Conservation (phyloP, 2,329 filamentous ascomycete species). For the Zymoseptoria crescenta region DNA sequence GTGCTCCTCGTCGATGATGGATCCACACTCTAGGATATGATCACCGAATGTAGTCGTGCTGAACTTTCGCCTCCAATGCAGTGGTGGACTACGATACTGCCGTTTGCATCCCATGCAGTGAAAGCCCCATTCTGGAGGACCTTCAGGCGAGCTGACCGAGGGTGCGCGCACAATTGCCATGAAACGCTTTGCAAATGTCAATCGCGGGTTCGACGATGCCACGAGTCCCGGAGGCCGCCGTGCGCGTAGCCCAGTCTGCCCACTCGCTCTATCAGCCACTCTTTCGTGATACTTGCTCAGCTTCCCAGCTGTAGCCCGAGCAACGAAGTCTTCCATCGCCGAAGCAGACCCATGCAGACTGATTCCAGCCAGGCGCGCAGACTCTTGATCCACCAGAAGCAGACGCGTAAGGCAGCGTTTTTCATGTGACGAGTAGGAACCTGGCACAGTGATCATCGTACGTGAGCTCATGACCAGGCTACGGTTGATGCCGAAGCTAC, state of each 20-base stretch:
- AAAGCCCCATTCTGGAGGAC: not conserved
- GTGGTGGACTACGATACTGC: not conserved
- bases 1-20: not conserved
- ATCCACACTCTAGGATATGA: conserved; percentile 1
- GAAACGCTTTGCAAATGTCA: conserved; percentile 7
- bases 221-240: not conserved
- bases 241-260: too few relatives aligned
- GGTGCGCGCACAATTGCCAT: conserved; percentile 15
- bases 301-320: not conserved
- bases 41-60: not conserved
- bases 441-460: conserved; percentile 12
- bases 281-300: not conserved
- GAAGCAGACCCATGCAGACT: conserved; percentile 9
- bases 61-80: conserved; percentile 6
- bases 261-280: not conserved
- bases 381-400: conserved; percentile 4
- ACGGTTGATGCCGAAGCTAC: conserved; percentile 9
- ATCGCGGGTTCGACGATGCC: not conserved
- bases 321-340: conserved; percentile 6
- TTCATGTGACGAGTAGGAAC: conserved; percentile 14
- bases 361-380: conserved; percentile 10
- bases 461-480: conserved; percentile 4
- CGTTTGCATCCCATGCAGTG: not conserved
- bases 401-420: not conserved
- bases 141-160: not conserved